Percentiles rank a stretch among this genome's conserved stretches.
These are phyloP conservation scores for Chaetomium tenue DNA, from an alignment of 495 filamentous ascomycete genomes.

Conservation along the genomic window DNA sequence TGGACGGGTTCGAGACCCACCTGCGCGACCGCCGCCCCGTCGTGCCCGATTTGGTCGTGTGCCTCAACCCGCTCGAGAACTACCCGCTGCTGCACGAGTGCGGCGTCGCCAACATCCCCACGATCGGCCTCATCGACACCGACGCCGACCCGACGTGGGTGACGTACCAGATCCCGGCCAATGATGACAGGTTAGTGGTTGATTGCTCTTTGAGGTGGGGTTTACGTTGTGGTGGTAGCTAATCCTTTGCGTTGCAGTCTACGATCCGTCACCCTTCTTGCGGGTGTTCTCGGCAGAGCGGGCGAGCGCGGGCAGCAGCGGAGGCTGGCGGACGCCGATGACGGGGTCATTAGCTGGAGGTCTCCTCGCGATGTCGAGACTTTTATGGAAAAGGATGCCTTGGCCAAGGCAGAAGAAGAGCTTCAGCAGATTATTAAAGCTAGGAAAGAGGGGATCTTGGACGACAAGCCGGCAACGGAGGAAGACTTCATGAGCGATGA, in stretches of 20 bases:
- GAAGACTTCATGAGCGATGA: constrained; percentile 22
- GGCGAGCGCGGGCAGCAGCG: constrained; percentile 71
- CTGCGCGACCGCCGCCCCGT: constrained; percentile 60
- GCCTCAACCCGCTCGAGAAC: constrained; percentile 90
- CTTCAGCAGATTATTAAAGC: not conserved
- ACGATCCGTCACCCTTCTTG: constrained; percentile 75
- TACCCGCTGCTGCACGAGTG: constrained; percentile 88
- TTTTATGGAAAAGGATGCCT: constrained; percentile 28
- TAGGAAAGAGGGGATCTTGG: constrained; percentile 2
- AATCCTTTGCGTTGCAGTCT: constrained; percentile 55
- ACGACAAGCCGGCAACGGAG: constrained; percentile 4
- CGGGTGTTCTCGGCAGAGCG: constrained; percentile 78
- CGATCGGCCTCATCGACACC: constrained; percentile 92
- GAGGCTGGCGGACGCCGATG: constrained; percentile 59
- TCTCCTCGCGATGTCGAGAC: constrained; percentile 43
- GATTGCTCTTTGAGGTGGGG: not conserved
- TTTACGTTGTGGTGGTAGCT: not conserved
- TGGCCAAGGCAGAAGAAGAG: not conserved
- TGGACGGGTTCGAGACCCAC: constrained; percentile 64
- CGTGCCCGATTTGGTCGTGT: constrained; percentile 88
- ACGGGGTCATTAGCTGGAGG: constrained; percentile 58
- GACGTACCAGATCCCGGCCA: constrained; percentile 94
- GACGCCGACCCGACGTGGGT: constrained; percentile 90
- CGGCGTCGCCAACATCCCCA: constrained; percentile 81
- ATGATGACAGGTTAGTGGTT: constrained; percentile 78